A percentile compares a stretch with the other conserved stretches of the same genome.
Conservation (phyloP, 257 asterid species). For the Nicotiana noctiflora region DNA sequence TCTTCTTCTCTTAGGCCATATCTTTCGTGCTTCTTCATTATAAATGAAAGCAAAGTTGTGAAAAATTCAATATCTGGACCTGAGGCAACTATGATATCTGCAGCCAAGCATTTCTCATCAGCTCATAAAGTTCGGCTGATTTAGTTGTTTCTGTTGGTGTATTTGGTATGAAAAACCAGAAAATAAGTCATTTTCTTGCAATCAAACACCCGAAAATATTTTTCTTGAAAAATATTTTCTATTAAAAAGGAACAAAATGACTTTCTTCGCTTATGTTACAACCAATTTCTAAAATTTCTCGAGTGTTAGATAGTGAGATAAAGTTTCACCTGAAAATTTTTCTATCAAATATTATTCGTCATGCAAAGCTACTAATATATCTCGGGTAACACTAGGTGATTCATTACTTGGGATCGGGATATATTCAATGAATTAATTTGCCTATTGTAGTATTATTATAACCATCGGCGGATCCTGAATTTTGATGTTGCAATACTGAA, state of each 20-base stretch:
- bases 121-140: not conserved
- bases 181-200: no score
- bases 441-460: not conserved
- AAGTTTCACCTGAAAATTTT: no score
- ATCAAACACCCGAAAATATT: no score
- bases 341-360: no score
- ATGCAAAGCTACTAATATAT: no score
- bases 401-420: not conserved
- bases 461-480: not conserved
- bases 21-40: not conserved
- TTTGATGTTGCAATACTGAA: no score
- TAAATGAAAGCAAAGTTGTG: not conserved
- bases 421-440: not conserved
- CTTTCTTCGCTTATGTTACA: no score
- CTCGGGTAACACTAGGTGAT: not conserved
- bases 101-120: conserved; percentile 1
- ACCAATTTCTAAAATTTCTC: no score
- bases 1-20: not conserved
- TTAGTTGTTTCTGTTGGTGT: not conserved
- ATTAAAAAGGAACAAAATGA: no score
- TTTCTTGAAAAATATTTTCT: no score
- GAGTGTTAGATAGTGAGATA: no score
- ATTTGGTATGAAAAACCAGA: no score
- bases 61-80: not conserved
- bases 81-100: not conserved